Percentiles rank a stretch among this genome's conserved stretches.
These are phyloP conservation scores for Cryptococcus deneoformans DNA, from an alignment of 1,284 basidiomycete species.

Conservation along the genomic window DNA sequence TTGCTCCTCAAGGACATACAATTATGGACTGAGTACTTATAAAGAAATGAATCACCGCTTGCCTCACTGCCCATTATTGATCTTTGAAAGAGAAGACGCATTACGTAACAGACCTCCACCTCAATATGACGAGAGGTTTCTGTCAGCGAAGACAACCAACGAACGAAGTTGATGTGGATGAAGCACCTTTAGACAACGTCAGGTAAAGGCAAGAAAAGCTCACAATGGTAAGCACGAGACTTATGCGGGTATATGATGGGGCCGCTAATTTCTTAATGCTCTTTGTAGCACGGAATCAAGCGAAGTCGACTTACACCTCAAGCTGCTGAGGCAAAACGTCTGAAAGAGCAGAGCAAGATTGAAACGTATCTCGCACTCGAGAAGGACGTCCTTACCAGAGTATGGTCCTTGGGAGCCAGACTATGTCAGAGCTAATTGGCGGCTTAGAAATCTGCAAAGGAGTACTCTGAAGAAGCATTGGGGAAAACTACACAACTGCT, in stretches of 20 bases:
- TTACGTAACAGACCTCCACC: too few relatives aligned
- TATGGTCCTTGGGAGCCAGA: conserved; percentile 42
- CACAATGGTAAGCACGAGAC: neutral
- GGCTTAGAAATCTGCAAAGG: conserved; percentile 62
- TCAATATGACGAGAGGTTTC: neutral
- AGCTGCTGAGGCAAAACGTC: conserved; percentile 62
- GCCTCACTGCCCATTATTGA: too few relatives aligned
- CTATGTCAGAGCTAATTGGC: neutral
- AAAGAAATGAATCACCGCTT: too few relatives aligned
- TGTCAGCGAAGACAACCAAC: neutral
- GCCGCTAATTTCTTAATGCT: neutral
- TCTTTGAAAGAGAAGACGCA: too few relatives aligned
- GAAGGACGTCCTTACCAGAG: conserved; percentile 63
- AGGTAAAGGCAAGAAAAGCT: neutral
- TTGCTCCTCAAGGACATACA: too few relatives aligned
- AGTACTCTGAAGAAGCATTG: conserved; percentile 67
- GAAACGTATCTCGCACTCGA: conserved; percentile 69
- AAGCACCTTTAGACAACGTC: neutral
- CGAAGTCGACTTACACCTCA: conserved; percentile 63
- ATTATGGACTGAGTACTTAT: too few relatives aligned
- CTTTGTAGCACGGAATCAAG: conserved; percentile 71
- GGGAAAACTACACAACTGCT: conserved; percentile 71
- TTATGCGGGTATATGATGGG: neutral
- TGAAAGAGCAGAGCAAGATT: conserved; percentile 70
- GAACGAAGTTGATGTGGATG: neutral